A percentile compares a stretch with the other conserved stretches of the same genome.
Conservation (phyloP, 2,329 filamentous ascomycete genomes). For the Cordyceps cicadae region DNA sequence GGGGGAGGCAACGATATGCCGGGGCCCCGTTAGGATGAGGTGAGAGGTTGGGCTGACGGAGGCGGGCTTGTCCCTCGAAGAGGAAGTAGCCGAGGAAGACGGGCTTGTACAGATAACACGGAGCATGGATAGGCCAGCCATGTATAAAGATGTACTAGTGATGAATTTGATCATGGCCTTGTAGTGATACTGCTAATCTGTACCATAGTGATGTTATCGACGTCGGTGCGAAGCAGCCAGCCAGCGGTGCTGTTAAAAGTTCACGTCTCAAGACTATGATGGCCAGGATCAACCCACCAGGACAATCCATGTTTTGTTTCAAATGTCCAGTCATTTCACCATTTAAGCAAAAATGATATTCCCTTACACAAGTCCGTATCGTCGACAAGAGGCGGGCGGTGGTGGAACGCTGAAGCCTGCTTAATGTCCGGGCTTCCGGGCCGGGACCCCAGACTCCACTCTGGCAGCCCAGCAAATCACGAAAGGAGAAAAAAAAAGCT, state of each 20-base stretch:
- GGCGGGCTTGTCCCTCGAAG: not conserved
- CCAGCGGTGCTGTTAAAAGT: not conserved
- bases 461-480: not conserved
- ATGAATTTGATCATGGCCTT: not conserved
- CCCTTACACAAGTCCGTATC: not conserved
- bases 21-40: too few relatives aligned
- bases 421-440: not conserved
- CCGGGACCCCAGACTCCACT: slow-evolving; percentile 3
- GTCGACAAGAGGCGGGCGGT: not conserved
- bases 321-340: not conserved
- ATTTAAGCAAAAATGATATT: not conserved
- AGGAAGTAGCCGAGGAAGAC: not conserved
- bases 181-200: not conserved
- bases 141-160: not conserved
- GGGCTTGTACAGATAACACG: not conserved
- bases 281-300: not conserved
- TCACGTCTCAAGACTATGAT: too few relatives aligned
- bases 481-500: slow-evolving; percentile 3
- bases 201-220: not conserved
- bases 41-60: not conserved
- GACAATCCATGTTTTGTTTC: not conserved
- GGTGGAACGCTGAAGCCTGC: not conserved
- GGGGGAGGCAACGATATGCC: not conserved
- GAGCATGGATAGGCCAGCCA: not conserved
- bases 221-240: not conserved